Base-by-base conservation (phyloP, 345 rosid genomes). In the Bruguiera gymnorhiza region DNA sequence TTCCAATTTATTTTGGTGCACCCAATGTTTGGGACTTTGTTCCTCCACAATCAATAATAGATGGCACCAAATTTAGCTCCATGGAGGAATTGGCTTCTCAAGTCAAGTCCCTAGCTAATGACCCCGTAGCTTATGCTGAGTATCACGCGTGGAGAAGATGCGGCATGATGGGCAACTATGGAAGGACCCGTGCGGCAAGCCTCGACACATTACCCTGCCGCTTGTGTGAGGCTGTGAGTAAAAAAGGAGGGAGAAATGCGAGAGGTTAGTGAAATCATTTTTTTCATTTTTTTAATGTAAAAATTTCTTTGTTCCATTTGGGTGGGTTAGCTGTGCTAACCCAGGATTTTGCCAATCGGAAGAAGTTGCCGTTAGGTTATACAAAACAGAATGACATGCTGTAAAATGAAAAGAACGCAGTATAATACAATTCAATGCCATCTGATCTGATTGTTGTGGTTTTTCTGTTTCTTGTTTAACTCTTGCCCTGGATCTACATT, bases 111-210 rank as follows among this genome's bases (percentile, higher is more conserved):
- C 81, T 91, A 1, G 84, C 91, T 16, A 82, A 86, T 70, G 95
- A 91, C 76, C 89, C 95, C 0, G 87, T 86, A 18, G 93, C 90
- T 1, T 94, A 91, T 58, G 90, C 96, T 0, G 97, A 91, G 76
- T 94, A 85, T 73, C 98, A 91, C 24, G 95, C 96, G 2, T 94
- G 97, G 98, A 88, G 97, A 77, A 83, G 98, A 78, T 94, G 98
- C 48, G 98, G 97, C 6, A 70, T 88, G 1, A 6, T 88, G 70
- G 93, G 95, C 18, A 84, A 84, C 85, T 91, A 91, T 5, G 74
- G 85, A 15, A 87, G 72, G 73, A 73, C 88, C 0, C 90, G 96
- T 0, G 79, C 92, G 0, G 63, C 76, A 18, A 94, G 97, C 80
- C 90, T 94, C 0, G 98, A 94, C 84, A 85, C 96, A 0, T 70